Evolutionary conservation across 2,329 filamentous ascomycete species (phyloP), one percentile per base, ranked within the genome.

Genomic region (Trematosphaeria pertusa): DNA sequence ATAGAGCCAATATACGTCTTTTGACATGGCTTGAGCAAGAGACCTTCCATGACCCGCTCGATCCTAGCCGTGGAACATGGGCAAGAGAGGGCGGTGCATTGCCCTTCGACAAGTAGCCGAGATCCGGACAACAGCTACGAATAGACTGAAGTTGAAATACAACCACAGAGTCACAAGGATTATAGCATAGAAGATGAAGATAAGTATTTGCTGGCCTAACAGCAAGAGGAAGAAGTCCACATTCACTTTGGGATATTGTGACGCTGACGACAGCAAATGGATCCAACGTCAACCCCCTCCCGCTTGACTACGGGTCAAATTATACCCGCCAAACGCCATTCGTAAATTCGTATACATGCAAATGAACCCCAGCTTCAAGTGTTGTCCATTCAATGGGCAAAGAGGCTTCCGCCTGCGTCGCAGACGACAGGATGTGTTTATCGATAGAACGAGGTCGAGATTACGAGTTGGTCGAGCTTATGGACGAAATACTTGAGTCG

Each of bases 401-500:
- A 28, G 24, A 12, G 7, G 12, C 12, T 8, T 28, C 24, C 24
- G 12, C 8, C 24, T 28, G 42, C 54, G 54, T 54, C 43, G 28
- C 42, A 40, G 48, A 58, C 46, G 46, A 36, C 30, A 31, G 34
- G 26, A 37, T 14, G 24, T 12, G 28, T 9, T 26, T 11, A 28
- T 35, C 30, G 36, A 28, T 22, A 33, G 22, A 21, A 14, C 9
- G 24, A 17, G 21, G 17, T 14, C n/a, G n/a, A n/a, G 11, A 30
- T 41, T 56, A 65, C 51, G 58, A 59, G 30, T 42, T 47, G n/a
- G 48, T 45, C 11, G 60, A 63, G 4, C 47, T 46, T 36, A 51
- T 22, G 3, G 43, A 52, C 22, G 19, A 49, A 49, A 15, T 36
- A 43, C 20, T 51, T 55, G 31, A 42, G 22, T 37, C 38, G 44